Evolutionary conservation across 768 basidiomycete species (phyloP).

Genomic region (Tephrocybe sp.): DNA sequence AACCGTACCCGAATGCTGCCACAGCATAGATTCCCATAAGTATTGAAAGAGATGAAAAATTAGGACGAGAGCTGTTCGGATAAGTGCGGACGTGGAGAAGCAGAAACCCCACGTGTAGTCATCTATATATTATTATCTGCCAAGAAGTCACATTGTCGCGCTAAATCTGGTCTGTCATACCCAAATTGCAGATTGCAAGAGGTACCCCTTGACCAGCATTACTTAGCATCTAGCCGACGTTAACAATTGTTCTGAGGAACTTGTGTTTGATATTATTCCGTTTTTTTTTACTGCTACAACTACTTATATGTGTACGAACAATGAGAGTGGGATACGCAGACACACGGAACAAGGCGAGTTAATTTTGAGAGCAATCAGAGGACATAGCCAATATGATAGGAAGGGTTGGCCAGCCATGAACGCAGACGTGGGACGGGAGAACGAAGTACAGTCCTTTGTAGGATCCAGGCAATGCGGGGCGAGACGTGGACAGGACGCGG

Average conservation of each 20-base stretch:
- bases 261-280: constrained; percentile 14
- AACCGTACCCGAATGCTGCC: neutral
- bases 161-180: too few relatives aligned
- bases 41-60: neutral
- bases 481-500: too few relatives aligned
- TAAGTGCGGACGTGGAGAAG: too few relatives aligned
- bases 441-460: constrained; percentile 4
- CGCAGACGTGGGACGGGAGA: neutral
- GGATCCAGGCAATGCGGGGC: neutral
- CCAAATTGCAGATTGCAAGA: too few relatives aligned
- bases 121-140: too few relatives aligned
- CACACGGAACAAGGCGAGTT: constrained; percentile 1
- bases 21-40: neutral
- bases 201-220: too few relatives aligned
- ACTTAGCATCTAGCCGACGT: too few relatives aligned
- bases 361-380: neutral
- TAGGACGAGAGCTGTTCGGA: too few relatives aligned
- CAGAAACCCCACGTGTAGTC: too few relatives aligned
- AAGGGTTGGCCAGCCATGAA: neutral
- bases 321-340: constrained; percentile 4
- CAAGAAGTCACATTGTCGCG: too few relatives aligned
- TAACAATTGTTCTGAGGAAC: too few relatives aligned
- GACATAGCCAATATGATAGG: neutral
- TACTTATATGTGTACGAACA: constrained; percentile 8
- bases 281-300: constrained; percentile 14